These are phyloP conservation scores for Acacia crassicarpa DNA, from an alignment of 306 rosid species.

Conservation along the genomic window DNA sequence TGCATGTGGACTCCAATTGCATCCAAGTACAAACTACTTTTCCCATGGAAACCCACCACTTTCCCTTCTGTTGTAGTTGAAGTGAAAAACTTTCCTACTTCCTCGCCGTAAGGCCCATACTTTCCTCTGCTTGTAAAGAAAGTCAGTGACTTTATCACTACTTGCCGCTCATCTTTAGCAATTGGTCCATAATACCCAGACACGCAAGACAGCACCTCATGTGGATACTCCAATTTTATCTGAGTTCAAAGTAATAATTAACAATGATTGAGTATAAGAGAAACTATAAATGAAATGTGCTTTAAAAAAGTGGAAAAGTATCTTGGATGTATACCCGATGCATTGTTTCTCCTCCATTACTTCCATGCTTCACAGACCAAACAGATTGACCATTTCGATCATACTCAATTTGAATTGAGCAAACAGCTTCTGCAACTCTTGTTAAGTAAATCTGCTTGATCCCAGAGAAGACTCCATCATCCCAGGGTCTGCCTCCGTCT, in stretches of 20 bases:
- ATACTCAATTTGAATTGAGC: slow-evolving; percentile 86
- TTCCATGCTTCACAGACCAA: slow-evolving; percentile 93
- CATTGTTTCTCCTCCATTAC: slow-evolving; percentile 57
- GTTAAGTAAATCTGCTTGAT: slow-evolving; percentile 81
- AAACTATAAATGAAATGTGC: neutral
- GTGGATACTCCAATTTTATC: slow-evolving; percentile 81
- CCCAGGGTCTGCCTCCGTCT: slow-evolving; percentile 91
- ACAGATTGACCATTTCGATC: slow-evolving; percentile 84
- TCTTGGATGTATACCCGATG: slow-evolving; percentile 54
- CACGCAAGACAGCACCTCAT: slow-evolving; percentile 76
- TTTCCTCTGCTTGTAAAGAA: slow-evolving; percentile 73
- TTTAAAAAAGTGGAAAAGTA: neutral
- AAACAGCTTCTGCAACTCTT: slow-evolving; percentile 63
- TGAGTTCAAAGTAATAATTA: slow-evolving; percentile 32
- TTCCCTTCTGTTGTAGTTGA: slow-evolving; percentile 87
- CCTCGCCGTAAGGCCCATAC: slow-evolving; percentile 90
- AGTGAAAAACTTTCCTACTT: slow-evolving; percentile 85
- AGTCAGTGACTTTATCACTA: slow-evolving; percentile 70
- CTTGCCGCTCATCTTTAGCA: slow-evolving; percentile 43
- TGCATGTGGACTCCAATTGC: slow-evolving; percentile 96
- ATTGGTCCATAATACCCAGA: slow-evolving; percentile 70
- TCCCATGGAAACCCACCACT: slow-evolving; percentile 89
- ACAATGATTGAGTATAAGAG: neutral
- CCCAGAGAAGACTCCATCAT: slow-evolving; percentile 88
- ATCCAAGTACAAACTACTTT: slow-evolving; percentile 82